Base-by-base conservation (phyloP, 208 protist species). In the Trichomonas tenax region DNA sequence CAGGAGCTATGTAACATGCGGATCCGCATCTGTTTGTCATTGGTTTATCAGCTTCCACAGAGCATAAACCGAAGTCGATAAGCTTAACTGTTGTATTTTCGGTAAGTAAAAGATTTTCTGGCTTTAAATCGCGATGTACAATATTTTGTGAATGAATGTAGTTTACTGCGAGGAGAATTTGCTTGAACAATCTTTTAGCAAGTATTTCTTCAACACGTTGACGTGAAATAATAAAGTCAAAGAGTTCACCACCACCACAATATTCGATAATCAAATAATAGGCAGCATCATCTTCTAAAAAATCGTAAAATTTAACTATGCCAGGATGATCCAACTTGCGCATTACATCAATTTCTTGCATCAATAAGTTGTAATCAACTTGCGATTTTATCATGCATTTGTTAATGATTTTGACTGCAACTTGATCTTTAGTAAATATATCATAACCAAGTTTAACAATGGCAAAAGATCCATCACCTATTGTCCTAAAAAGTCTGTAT, bases 231-330 rank as follows among this genome's bases (percentile, higher is more conserved):
- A 96, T 96, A 26, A 51, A 96, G 34, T 96, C 49, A 45, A 96
- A 96, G 0, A 96, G 26, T 34, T 96, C 93, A 14, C 41, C 41
- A 31, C 49, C 93, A 21, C 49, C n/a, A 9, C 46, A 81, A 81
- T 72, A 72, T 45, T 96, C 93, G 11, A 96, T 31, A 44, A 81
- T 38, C 8, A 96, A 26, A 82, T 45, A 51, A 51, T 96, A 49
- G 36, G 15, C 31, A 34, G 46, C 38, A 26, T 96, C 49, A 46
- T 96, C 93, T 82, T 96, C 40, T 26, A 63, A 82, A 81, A 38
- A 82, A 36, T 96, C 93, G 36, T 81, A 41, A 17, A 93, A 51
- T 93, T 93, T 93, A 38, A 93, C 86, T 34, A 93, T 51, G n/a
- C 86, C 86, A 26, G 23, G 17, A 51, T 93, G 86, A 34, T 93